Conservation (phyloP, 352 stramenopile genomes). For the Nannochloropsis limnetica region DNA sequence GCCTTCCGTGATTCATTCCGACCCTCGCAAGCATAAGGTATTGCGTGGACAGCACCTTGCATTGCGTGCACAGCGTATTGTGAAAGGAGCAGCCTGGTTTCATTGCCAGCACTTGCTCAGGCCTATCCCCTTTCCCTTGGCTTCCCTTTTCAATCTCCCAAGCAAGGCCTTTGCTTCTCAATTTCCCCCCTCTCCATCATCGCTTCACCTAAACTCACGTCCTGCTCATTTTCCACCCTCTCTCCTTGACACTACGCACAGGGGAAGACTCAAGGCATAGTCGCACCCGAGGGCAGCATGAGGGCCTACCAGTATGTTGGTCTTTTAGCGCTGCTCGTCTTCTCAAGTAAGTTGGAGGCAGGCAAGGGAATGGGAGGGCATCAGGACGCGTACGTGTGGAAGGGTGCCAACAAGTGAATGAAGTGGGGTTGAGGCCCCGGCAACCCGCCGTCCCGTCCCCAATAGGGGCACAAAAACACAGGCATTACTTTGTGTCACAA, state of each 20-base stretch:
- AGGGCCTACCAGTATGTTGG: not conserved
- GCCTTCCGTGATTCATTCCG: no score
- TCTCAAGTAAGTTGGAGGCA: not conserved
- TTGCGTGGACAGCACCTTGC: no score
- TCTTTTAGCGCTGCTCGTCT: not conserved
- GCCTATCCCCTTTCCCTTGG: no score
- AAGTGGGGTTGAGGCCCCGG: not conserved
- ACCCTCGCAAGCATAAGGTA: no score
- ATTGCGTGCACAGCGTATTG: no score
- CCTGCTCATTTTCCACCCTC: not conserved
- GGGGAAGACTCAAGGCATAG: not conserved
- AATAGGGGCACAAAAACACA: not conserved
- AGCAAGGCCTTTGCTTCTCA: not conserved
- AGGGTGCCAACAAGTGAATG: not conserved
- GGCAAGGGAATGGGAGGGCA: not conserved
- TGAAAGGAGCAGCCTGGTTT: no score
- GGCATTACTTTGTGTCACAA: not conserved
- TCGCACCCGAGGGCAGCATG: not conserved
- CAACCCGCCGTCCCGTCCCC: not conserved
- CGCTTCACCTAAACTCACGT: no score
- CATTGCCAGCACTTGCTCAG: no score
- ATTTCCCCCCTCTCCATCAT: not conserved
- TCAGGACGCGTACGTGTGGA: not conserved
- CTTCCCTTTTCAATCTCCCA: no score
- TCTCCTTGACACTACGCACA: not conserved